These are phyloP conservation scores for Ceratobasidium sp. DNA, from an alignment of 1,284 basidiomycete genomes.

Conservation along the genomic window DNA sequence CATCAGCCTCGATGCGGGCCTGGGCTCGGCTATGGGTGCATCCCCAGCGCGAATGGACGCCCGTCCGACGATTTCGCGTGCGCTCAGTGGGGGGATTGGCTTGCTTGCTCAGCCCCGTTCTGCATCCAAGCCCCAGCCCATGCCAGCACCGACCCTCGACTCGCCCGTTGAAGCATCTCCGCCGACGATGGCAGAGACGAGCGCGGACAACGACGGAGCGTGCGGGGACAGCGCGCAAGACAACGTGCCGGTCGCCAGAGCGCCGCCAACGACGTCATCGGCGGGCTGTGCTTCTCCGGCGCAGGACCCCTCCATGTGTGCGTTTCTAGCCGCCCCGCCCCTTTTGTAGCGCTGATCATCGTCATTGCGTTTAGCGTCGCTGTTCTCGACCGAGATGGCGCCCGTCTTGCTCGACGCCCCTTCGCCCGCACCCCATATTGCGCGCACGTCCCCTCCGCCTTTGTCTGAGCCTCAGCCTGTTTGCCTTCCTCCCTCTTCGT, in stretches of 20 bases:
- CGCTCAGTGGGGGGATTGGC: slow-evolving; percentile 29
- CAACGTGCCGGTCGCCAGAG: not conserved
- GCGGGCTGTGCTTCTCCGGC: slow-evolving; percentile 16
- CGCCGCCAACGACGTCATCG: slow-evolving; percentile 23
- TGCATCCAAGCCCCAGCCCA: not conserved
- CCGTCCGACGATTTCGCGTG: slow-evolving; percentile 1
- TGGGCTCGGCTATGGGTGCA: too few species aligned
- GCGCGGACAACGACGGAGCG: slow-evolving; percentile 1
- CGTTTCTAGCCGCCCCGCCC: slow-evolving; percentile 4
- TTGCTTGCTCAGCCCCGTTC: slow-evolving; percentile 21
- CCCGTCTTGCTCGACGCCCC: slow-evolving; percentile 23
- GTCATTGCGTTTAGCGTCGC: not conserved
- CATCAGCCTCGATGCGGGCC: too few species aligned
- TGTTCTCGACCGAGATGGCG: slow-evolving; percentile 15
- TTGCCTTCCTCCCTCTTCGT: not conserved
- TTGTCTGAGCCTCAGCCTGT: slow-evolving; percentile 12
- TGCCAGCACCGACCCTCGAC: not conserved
- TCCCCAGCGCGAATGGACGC: not conserved
- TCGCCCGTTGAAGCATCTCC: not conserved
- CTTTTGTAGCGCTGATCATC: slow-evolving; percentile 1
- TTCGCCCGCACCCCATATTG: not conserved
- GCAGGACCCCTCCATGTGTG: not conserved
- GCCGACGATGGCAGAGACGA: not conserved
- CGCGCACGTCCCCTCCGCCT: slow-evolving; percentile 16
- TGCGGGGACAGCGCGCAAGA: not conserved